Evolutionary conservation across 1,284 basidiomycete species (phyloP), one percentile per base, ranked within the genome.

Genomic region (Boletellus sp.): DNA sequence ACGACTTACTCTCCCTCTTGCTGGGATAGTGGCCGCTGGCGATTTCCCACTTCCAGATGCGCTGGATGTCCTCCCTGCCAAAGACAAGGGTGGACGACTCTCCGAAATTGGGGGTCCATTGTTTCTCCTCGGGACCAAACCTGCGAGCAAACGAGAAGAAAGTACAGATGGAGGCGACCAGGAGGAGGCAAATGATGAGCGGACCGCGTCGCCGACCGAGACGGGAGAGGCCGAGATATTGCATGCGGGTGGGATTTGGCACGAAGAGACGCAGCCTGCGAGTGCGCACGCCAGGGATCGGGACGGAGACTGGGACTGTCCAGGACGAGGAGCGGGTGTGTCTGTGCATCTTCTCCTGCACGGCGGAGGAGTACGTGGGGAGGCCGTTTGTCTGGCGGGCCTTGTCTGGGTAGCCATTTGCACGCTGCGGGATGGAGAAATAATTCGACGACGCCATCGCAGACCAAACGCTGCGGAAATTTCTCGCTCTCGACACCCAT

Each of bases 41-140:
- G 51, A 97, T 81, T 71, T 97, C 93, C 93, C 93, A 97, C 59
- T 87, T 78, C 93, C 93, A 97, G 69, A 97, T 89, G 60, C 84
- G 80, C 59, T 86, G 85, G 37, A 95, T 65, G 64, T 96, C 91
- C 48, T 87, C 84, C 45, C 81, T 75, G 40, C 78, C 77, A 58
- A 88, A 87, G 38, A 97, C 85, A 38, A 91, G 77, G 6, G 93
- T 93, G 44, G 85, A 77, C 8, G 86, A 81, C 56, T 89, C 84
- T 42, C 76, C 75, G 33, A 88, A 81, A n/a, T 83, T 81, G 40
- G 80, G 75, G 11, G 85, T 79, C 88, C 89, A 91, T 38, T 79
- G 77, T 60, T 82, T 82, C 50, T 77, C 74, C 57, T 77, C 73
- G 0, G 76, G 75, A 21, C 75, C 78, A 60, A 83, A 82, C 44